Percentiles rank a stretch among this genome's conserved stretches.
phyloP scores from a whole-genome alignment of 441 rosid species.

The Breynia disticha region DNA sequence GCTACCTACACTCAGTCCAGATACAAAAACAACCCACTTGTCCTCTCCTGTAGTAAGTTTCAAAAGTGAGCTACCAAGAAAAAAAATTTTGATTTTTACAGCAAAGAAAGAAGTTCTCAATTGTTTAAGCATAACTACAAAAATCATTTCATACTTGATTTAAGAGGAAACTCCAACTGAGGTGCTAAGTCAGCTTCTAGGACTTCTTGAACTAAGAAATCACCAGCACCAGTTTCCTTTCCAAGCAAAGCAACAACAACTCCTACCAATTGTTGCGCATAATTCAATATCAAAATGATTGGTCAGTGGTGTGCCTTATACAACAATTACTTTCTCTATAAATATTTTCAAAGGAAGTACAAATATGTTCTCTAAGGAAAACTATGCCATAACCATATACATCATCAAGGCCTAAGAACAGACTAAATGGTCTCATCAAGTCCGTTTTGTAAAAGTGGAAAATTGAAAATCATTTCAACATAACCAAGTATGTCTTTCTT shows the following conservation, averaged over 20 bases:
- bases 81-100: background rate
- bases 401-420: background rate
- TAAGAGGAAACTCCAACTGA: constrained; percentile 50
- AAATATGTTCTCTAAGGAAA: background rate
- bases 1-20: constrained; percentile 74
- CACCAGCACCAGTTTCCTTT: constrained; percentile 77
- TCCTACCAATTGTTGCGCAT: constrained; percentile 36
- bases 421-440: background rate
- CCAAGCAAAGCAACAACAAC: constrained; percentile 77
- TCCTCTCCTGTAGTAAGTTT: constrained; percentile 51
- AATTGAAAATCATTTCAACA: background rate
- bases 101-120: too few species aligned
- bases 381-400: background rate
- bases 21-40: constrained; percentile 71
- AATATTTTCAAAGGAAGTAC: constrained; percentile 7
- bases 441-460: background rate
- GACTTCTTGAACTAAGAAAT: constrained; percentile 67
- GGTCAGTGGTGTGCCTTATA: background rate
- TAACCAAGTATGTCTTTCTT: background rate
- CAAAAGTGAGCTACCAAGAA: background rate
- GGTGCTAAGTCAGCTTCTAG: constrained; percentile 87
- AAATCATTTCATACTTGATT: constrained; percentile 33
- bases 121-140: constrained; percentile 9
- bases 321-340: background rate
- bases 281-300: constrained; percentile 9